phyloP scores from a whole-genome alignment of 768 basidiomycete species.

The Rhodotorula babjevae region DNA sequence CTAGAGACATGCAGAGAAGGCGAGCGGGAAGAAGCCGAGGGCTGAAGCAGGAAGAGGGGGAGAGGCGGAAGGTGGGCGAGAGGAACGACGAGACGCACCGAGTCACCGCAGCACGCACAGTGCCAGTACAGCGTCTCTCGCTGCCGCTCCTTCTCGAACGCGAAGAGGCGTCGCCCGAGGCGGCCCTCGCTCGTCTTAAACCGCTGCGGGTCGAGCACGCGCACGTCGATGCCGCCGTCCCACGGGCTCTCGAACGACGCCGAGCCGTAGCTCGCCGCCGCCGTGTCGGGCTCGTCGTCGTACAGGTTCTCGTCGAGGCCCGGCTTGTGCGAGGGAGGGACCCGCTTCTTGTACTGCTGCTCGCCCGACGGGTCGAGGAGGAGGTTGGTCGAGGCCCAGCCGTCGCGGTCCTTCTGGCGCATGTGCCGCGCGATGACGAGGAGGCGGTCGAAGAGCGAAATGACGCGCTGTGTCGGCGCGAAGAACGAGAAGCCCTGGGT shows the following conservation, averaged over 20 bases:
- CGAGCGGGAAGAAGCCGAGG: not conserved
- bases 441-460: conserved; percentile 9
- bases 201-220: not conserved
- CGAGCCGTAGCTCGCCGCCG: not conserved
- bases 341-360: not conserved
- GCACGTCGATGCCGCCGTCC: conserved; percentile 27
- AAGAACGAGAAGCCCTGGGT: conserved; percentile 15
- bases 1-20: no score
- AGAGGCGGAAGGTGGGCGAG: no score
- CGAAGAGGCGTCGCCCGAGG: not conserved
- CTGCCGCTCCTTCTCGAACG: not conserved
- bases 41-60: no score
- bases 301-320: conserved; percentile 9
- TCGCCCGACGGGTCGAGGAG: conserved; percentile 21
- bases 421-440: not conserved
- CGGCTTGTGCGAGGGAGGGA: not conserved
- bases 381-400: conserved; percentile 16
- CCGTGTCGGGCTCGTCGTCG: not conserved
- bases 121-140: conserved; percentile 3
- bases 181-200: conserved; percentile 7
- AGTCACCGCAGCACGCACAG: conserved; percentile 15
- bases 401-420: not conserved
- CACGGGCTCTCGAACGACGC: conserved; percentile 18
- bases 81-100: not conserved
- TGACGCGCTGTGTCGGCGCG: conserved; percentile 16